Percentiles rank a stretch among this genome's conserved stretches.
Conservation (phyloP, 2,329 filamentous ascomycete species). For the Sclerotinia minor region DNA sequence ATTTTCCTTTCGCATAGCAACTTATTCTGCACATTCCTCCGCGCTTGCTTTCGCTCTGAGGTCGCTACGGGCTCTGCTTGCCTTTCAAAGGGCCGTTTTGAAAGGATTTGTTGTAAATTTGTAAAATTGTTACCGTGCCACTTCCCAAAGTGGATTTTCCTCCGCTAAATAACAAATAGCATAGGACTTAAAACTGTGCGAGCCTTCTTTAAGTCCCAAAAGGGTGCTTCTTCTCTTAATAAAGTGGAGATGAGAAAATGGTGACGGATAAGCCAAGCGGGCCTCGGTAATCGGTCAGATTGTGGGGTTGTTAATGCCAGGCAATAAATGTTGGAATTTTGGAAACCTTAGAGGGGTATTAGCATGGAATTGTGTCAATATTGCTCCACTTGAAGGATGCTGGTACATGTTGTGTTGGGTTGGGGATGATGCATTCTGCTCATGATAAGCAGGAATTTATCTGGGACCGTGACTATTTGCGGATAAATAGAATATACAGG, state of each 20-base stretch:
- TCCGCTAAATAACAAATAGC: conserved; percentile 1
- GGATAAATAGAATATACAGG: not conserved
- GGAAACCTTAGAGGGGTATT: conserved; percentile 18
- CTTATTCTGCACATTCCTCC: not conserved
- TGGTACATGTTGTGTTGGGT: not conserved
- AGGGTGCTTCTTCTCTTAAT: conserved; percentile 1
- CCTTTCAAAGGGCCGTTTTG: not conserved
- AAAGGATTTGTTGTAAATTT: not conserved
- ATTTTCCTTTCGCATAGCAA: conserved; percentile 3
- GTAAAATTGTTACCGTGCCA: not conserved
- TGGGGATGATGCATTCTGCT: not conserved
- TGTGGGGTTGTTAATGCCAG: conserved; percentile 10
- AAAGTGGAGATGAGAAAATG: conserved; percentile 1
- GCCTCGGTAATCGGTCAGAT: conserved; percentile 20
- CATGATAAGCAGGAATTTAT: not conserved
- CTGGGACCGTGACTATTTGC: not conserved
- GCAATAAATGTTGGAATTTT: conserved; percentile 9
- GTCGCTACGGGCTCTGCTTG: not conserved
- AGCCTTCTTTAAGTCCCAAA: not conserved
- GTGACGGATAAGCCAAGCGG: conserved; percentile 12
- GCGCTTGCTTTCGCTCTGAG: not conserved
- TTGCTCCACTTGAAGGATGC: not conserved
- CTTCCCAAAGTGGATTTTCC: conserved; percentile 8
- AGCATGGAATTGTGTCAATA: not conserved
- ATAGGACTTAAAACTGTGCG: not conserved